Evolutionary conservation across 768 basidiomycete species (phyloP).

Genomic region (Macrolepiota albuminosa): DNA sequence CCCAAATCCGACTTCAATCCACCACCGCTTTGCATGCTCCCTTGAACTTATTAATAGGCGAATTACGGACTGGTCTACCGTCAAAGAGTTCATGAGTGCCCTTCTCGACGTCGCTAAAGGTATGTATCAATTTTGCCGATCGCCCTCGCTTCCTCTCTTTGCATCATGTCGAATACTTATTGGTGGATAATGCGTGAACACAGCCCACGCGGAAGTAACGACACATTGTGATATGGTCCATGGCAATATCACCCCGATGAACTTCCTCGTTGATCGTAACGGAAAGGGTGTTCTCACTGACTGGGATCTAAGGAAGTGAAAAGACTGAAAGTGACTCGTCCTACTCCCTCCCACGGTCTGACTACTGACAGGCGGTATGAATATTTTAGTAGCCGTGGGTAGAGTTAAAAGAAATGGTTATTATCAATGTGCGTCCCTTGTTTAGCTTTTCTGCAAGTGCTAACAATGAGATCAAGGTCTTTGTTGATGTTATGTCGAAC

Average conservation of each 20-base stretch:
- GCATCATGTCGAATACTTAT: neutral
- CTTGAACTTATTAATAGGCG: neutral
- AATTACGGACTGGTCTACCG: neutral
- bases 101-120: neutral
- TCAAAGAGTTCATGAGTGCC: neutral
- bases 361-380: neutral
- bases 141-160: neutral
- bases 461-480: neutral
- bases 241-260: neutral
- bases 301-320: neutral
- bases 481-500: neutral
- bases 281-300: conserved; percentile 3
- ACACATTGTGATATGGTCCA: neutral
- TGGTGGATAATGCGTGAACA: too few species aligned
- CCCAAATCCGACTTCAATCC: neutral
- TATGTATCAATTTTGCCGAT: neutral
- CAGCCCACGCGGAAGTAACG: neutral
- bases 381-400: neutral
- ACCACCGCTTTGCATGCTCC: neutral
- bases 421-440: neutral
- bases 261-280: neutral
- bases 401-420: neutral
- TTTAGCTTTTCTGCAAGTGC: neutral
- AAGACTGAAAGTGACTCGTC: neutral
- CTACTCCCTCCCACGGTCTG: neutral